Percentiles rank a stretch among this genome's conserved stretches.
These are phyloP conservation scores for Raphanus sativus DNA, from an alignment of 345 rosid genomes.

Conservation along the genomic window DNA sequence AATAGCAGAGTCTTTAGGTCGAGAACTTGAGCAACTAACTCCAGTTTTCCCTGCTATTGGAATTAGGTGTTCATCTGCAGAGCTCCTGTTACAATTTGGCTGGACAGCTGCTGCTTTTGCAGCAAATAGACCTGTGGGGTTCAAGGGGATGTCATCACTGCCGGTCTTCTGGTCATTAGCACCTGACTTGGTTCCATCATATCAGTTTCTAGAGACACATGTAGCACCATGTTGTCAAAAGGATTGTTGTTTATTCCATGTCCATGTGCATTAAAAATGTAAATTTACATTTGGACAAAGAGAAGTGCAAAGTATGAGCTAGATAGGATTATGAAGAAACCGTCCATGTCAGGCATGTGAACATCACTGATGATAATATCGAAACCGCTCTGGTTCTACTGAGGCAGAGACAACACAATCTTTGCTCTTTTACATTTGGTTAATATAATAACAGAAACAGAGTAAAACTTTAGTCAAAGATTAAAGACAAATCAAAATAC, in stretches of 20 bases:
- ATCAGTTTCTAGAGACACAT: not conserved
- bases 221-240: not conserved
- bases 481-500: not conserved
- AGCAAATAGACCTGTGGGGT: not conserved
- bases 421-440: slow-evolving; percentile 65
- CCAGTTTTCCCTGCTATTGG: not conserved
- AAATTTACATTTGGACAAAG: not conserved
- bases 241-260: not conserved
- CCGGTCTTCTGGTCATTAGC: not conserved
- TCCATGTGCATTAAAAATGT: not conserved
- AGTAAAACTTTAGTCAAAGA: not conserved
- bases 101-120: not conserved
- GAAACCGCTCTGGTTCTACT: slow-evolving; percentile 49
- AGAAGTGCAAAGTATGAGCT: not conserved
- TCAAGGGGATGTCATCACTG: not conserved
- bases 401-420: slow-evolving; percentile 54
- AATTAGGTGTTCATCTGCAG: not conserved
- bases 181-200: not conserved
- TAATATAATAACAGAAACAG: slow-evolving; percentile 51
- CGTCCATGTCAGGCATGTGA: slow-evolving; percentile 89
- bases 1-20: not conserved
- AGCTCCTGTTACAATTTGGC: not conserved
- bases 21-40: not conserved
- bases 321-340: slow-evolving; percentile 35
- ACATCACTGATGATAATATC: slow-evolving; percentile 89